These are phyloP conservation scores for Nymphaea colorata DNA, from an alignment of 164 flowering plant genomes.

Conservation along the genomic window DNA sequence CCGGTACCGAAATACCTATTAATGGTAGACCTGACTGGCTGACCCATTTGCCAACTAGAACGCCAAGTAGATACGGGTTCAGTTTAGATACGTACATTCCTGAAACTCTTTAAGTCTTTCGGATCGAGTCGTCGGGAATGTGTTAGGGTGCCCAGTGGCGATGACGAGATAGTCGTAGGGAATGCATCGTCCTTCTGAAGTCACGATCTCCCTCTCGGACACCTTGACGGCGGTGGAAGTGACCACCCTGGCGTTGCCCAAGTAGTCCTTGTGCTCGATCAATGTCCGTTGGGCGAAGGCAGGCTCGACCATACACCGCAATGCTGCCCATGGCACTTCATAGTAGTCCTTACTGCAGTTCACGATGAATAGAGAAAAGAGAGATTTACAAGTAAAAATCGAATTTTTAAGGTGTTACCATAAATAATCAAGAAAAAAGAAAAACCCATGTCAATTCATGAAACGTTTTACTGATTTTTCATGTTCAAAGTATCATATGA, in stretches of 20 bases:
- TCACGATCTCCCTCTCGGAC: slow-evolving; percentile 44
- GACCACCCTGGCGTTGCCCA: slow-evolving; percentile 42
- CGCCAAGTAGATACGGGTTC: too few relatives aligned
- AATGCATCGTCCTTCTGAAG: slow-evolving; percentile 39
- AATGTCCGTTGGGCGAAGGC: slow-evolving; percentile 62
- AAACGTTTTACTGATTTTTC: too few relatives aligned
- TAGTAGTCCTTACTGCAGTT: slow-evolving; percentile 71
- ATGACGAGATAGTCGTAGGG: slow-evolving; percentile 71
- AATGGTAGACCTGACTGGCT: too few relatives aligned
- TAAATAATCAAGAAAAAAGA: too few relatives aligned
- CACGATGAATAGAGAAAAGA: too few relatives aligned
- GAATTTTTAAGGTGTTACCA: too few relatives aligned
- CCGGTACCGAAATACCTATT: too few relatives aligned
- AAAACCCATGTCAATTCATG: too few relatives aligned
- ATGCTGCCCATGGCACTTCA: slow-evolving; percentile 80
- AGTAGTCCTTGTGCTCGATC: slow-evolving; percentile 57
- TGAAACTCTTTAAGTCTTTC: slow-evolving; percentile 45
- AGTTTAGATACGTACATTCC: slow-evolving; percentile 23
- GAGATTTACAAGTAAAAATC: too few relatives aligned
- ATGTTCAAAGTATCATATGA: too few relatives aligned
- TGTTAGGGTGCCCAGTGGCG: slow-evolving; percentile 65
- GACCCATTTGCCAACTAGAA: too few relatives aligned
- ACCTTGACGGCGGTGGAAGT: slow-evolving; percentile 33
- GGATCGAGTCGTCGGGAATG: slow-evolving; percentile 27
- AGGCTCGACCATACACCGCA: slow-evolving; percentile 84